Conservation (phyloP, 192 early-diverging fungal species). For the Allomyces macrogynus region DNA sequence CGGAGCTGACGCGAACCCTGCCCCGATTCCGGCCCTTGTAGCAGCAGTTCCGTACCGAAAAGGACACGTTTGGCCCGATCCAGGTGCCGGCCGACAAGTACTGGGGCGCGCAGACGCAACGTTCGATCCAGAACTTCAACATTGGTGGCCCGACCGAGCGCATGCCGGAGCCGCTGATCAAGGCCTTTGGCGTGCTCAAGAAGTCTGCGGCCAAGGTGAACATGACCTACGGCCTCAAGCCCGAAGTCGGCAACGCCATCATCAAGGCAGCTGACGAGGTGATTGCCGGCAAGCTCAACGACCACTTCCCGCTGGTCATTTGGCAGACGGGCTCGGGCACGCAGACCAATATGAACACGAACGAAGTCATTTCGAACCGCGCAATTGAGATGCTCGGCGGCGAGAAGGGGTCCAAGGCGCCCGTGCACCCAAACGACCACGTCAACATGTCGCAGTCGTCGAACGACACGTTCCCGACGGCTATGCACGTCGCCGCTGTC, state of each 20-base stretch:
- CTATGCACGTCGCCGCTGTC: slow-evolving; percentile 94
- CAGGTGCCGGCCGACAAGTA: slow-evolving; percentile 88
- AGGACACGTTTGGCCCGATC: slow-evolving; percentile 85
- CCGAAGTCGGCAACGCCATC: slow-evolving; percentile 67
- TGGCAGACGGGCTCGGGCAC: slow-evolving; percentile 98
- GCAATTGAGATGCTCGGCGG: slow-evolving; percentile 87
- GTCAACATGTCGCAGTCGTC: slow-evolving; percentile 98
- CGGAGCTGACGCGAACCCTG: too few relatives aligned
- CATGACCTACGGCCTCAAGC: slow-evolving; percentile 69
- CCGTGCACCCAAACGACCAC: slow-evolving; percentile 98
- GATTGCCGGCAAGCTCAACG: slow-evolving; percentile 72
- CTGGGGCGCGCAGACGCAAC: slow-evolving; percentile 94
- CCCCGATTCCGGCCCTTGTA: slow-evolving; percentile 2
- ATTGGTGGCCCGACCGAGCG: slow-evolving; percentile 80
- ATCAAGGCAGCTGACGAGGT: slow-evolving; percentile 78
- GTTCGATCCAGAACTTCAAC: slow-evolving; percentile 94
- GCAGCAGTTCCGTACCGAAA: slow-evolving; percentile 50
- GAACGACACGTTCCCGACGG: slow-evolving; percentile 95
- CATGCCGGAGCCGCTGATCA: slow-evolving; percentile 90
- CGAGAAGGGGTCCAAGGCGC: slow-evolving; percentile 75
- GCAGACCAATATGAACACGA: slow-evolving; percentile 97
- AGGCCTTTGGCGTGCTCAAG: slow-evolving; percentile 88
- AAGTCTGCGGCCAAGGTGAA: slow-evolving; percentile 88
- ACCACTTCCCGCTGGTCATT: slow-evolving; percentile 96
- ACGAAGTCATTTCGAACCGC: slow-evolving; percentile 95